These are phyloP conservation scores for Hevea brasiliensis DNA, from an alignment of 345 rosid species.

Conservation along the genomic window DNA sequence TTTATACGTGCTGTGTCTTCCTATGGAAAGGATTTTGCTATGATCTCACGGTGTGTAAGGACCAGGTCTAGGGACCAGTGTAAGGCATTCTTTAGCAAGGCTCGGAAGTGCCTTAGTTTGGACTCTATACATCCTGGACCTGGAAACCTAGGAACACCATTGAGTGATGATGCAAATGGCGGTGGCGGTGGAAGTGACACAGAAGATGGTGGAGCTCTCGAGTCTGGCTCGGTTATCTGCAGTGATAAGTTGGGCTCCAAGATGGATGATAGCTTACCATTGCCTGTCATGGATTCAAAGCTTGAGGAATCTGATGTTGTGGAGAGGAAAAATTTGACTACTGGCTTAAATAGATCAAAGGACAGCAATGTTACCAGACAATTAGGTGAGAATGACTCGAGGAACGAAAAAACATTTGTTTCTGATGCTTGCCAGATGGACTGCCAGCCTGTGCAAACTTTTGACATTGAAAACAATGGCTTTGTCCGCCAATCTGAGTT, in stretches of 20 bases:
- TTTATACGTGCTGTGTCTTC: slow-evolving; percentile 70
- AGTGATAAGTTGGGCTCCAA: slow-evolving; percentile 44
- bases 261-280: slow-evolving; percentile 41
- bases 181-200: slow-evolving; percentile 80
- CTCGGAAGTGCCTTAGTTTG: slow-evolving; percentile 86
- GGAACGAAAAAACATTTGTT: slow-evolving; percentile 30
- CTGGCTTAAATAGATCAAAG: slow-evolving; percentile 35
- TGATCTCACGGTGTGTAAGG: slow-evolving; percentile 58
- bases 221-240: slow-evolving; percentile 47
- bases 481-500: slow-evolving; percentile 31
- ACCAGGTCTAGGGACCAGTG: slow-evolving; percentile 86
- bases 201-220: slow-evolving; percentile 62
- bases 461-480: slow-evolving; percentile 26
- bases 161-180: slow-evolving; percentile 60
- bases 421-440: slow-evolving; percentile 33
- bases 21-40: slow-evolving; percentile 83
- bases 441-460: slow-evolving; percentile 17
- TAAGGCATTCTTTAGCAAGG: slow-evolving; percentile 88
- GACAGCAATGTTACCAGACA: slow-evolving; percentile 30
- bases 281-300: slow-evolving; percentile 29
- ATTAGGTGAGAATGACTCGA: slow-evolving; percentile 28
- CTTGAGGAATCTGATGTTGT: slow-evolving; percentile 32
- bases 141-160: slow-evolving; percentile 39
- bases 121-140: slow-evolving; percentile 54
- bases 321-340: slow-evolving; percentile 30